phyloP scores from a whole-genome alignment of 1,139 yeast species.

The Geotrichum carabidarum region DNA sequence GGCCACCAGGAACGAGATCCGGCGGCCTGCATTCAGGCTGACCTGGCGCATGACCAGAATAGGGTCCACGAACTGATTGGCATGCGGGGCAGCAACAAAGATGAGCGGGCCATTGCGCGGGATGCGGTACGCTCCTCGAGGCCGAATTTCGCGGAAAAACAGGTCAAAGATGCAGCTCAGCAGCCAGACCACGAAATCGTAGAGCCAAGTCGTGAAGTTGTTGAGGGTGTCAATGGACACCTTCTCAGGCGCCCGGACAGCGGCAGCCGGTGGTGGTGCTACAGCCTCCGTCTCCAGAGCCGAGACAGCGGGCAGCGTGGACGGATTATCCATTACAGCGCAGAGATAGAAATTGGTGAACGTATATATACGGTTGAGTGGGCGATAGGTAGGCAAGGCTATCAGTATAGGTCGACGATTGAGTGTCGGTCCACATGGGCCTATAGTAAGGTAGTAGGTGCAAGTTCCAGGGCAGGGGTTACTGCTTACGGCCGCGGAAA shows the following conservation, averaged over 20 bases:
- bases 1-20: slow-evolving; percentile 84
- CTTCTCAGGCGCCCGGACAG: not conserved
- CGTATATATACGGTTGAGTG: not conserved
- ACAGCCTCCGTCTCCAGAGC: not conserved
- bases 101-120: slow-evolving; percentile 84
- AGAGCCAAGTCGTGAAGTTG: slow-evolving; percentile 28
- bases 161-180: slow-evolving; percentile 44
- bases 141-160: slow-evolving; percentile 83
- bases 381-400: not conserved
- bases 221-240: slow-evolving; percentile 24
- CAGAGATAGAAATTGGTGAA: not conserved
- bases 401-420: not conserved
- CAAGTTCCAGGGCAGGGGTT: too few relatives aligned
- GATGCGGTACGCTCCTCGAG: slow-evolving; percentile 84
- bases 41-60: slow-evolving; percentile 78
- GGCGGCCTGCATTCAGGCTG: slow-evolving; percentile 59
- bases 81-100: slow-evolving; percentile 96
- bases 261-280: not conserved
- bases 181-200: slow-evolving; percentile 38
- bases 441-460: too few relatives aligned
- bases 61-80: slow-evolving; percentile 94
- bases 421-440: too few relatives aligned
- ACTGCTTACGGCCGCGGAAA: too few relatives aligned
- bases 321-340: not conserved
- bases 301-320: not conserved